phyloP scores from a whole-genome alignment of 495 filamentous ascomycete species.

The Tuber indicum region DNA sequence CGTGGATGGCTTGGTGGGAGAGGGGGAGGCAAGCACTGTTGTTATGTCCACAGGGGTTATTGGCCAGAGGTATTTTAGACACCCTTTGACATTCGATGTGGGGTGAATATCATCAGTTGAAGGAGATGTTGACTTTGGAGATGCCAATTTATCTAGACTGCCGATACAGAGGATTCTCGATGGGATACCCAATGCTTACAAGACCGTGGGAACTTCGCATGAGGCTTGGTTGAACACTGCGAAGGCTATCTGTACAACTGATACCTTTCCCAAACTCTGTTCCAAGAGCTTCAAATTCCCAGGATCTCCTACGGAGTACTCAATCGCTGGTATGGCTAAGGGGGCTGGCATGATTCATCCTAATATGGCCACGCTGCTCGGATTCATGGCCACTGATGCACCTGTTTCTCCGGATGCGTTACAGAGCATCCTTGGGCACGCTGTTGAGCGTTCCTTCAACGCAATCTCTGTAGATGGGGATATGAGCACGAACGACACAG shows the following conservation, averaged over 20 bases:
- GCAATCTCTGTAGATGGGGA: conserved; percentile 95
- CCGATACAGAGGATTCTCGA: conserved; percentile 84
- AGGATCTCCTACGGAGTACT: conserved; percentile 67
- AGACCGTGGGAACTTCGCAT: conserved; percentile 63
- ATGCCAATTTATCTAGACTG: conserved; percentile 49
- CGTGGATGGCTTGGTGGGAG: conserved; percentile 60
- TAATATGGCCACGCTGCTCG: conserved; percentile 96
- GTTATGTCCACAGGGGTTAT: conserved; percentile 99
- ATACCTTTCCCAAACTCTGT: conserved; percentile 96
- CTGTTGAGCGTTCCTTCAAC: conserved; percentile 86
- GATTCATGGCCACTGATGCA: conserved; percentile 88
- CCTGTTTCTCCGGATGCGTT: conserved; percentile 66
- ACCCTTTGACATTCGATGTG: conserved; percentile 1
- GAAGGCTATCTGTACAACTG: conserved; percentile 94
- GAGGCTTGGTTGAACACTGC: conserved; percentile 80
- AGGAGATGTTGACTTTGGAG: conserved; percentile 14
- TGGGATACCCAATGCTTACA: conserved; percentile 69
- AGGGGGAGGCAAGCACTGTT: conserved; percentile 61
- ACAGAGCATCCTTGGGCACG: conserved; percentile 61
- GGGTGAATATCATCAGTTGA: neutral
- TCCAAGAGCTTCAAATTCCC: conserved; percentile 80
- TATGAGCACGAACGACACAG: conserved; percentile 93
- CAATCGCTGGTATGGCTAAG: conserved; percentile 92
- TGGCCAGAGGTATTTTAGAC: conserved; percentile 63
- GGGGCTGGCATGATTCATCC: conserved; percentile 99